These are phyloP conservation scores for Chamaenerion angustifolium DNA, from an alignment of 345 rosid genomes.

Conservation along the genomic window DNA sequence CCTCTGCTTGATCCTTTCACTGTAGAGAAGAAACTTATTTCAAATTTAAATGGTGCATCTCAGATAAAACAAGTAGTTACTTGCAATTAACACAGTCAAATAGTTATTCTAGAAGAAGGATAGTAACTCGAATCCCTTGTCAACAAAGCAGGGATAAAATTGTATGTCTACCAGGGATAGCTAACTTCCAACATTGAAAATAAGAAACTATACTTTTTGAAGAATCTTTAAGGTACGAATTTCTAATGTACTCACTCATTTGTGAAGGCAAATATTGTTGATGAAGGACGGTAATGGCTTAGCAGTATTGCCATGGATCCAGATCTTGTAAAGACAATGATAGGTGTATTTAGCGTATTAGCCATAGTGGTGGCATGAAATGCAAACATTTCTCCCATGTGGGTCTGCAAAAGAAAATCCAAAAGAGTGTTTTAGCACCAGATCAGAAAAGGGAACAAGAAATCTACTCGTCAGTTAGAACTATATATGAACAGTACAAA, in stretches of 20 bases:
- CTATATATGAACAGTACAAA: background rate
- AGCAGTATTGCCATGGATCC: slow-evolving; percentile 85
- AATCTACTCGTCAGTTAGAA: background rate
- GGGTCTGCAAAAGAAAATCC: slow-evolving; percentile 38
- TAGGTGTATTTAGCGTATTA: slow-evolving; percentile 63
- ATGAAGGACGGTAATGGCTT: slow-evolving; percentile 79
- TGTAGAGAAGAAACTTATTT: slow-evolving; percentile 14
- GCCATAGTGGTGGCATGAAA: slow-evolving; percentile 94
- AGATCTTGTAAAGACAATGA: slow-evolving; percentile 83
- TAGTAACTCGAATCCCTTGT: too few relatives aligned
- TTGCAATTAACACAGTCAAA: too few relatives aligned
- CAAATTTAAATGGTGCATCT: too few relatives aligned
- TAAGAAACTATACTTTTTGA: too few relatives aligned
- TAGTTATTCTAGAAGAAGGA: too few relatives aligned
- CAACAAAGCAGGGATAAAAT: too few relatives aligned
- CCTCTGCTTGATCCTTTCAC: slow-evolving; percentile 86
- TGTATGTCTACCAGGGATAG: too few relatives aligned
- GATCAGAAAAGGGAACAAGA: background rate
- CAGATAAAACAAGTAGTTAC: too few relatives aligned
- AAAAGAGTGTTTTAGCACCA: background rate
- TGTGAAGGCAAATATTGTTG: slow-evolving; percentile 88
- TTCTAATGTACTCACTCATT: slow-evolving; percentile 46
- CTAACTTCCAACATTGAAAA: too few relatives aligned
- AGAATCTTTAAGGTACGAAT: too few relatives aligned
- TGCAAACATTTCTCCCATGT: slow-evolving; percentile 98